A percentile compares a stretch with the other conserved stretches of the same genome.
Conservation (phyloP, 139 green algal species). For the Deuterostichococcus epilithicus region DNA sequence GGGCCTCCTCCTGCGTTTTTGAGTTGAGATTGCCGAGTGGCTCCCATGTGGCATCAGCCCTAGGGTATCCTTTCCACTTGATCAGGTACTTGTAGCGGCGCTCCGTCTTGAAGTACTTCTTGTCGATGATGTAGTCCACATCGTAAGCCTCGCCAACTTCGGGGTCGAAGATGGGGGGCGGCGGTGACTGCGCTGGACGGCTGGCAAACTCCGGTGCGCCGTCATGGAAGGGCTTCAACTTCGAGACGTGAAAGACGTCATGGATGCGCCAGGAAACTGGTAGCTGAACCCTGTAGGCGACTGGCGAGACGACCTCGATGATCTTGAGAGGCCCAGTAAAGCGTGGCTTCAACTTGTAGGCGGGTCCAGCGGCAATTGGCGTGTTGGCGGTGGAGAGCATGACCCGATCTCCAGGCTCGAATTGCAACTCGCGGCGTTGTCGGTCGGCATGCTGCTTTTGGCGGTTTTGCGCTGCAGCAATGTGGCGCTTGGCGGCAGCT, state of each 20-base stretch:
- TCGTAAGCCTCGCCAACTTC: too few species aligned
- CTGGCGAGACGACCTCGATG: not conserved
- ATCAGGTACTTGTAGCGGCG: too few species aligned
- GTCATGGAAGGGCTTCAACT: not conserved
- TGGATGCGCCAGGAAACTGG: constrained; percentile 26
- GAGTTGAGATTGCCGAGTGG: too few species aligned
- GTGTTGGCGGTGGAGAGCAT: constrained; percentile 19
- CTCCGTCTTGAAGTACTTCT: too few species aligned
- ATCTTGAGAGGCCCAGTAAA: constrained; percentile 39
- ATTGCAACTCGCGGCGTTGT: not conserved
- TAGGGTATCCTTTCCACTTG: too few species aligned
- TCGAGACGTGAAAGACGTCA: constrained; percentile 24
- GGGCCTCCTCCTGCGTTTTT: too few species aligned
- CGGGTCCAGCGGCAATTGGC: constrained; percentile 10
- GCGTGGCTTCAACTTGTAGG: constrained; percentile 26
- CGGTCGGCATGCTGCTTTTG: constrained; percentile 11
- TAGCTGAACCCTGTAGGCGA: constrained; percentile 23
- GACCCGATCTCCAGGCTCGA: constrained; percentile 7
- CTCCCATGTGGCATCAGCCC: too few species aligned
- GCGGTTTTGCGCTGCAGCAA: constrained; percentile 13
- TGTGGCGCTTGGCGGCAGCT: not conserved
- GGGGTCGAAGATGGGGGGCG: too few species aligned
- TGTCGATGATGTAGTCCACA: too few species aligned
- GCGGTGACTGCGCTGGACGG: too few species aligned
- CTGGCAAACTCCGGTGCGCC: too few species aligned